Conservation (phyloP, 1,284 basidiomycete species). For the Sphagnurus paluster region DNA sequence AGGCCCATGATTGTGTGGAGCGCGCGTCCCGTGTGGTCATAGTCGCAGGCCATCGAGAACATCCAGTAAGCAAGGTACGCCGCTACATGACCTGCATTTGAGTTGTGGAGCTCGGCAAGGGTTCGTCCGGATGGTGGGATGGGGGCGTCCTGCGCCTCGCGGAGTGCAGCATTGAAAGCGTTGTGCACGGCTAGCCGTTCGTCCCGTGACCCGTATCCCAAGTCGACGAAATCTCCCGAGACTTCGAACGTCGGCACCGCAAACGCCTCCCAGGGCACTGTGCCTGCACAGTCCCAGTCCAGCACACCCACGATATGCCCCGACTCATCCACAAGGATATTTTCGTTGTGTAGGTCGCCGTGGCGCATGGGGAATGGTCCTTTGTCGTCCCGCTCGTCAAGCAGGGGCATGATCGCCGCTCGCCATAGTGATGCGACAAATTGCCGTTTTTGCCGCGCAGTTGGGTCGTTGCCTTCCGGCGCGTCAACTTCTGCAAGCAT, state of each 20-base stretch:
- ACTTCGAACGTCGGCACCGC: slow-evolving; percentile 40
- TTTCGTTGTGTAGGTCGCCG: slow-evolving; percentile 39
- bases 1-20: slow-evolving; percentile 33
- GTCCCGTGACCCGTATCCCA: slow-evolving; percentile 19
- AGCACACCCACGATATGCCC: slow-evolving; percentile 39
- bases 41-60: slow-evolving; percentile 39
- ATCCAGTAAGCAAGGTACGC: slow-evolving; percentile 40
- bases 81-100: slow-evolving; percentile 38
- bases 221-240: slow-evolving; percentile 33
- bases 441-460: slow-evolving; percentile 31
- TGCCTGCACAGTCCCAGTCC: slow-evolving; percentile 41
- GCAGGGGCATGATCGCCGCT: slow-evolving; percentile 36
- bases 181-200: slow-evolving; percentile 30
- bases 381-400: slow-evolving; percentile 33
- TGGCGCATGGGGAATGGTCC: slow-evolving; percentile 41
- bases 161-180: slow-evolving; percentile 31
- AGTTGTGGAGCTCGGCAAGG: slow-evolving; percentile 36
- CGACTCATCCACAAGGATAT: slow-evolving; percentile 36
- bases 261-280: slow-evolving; percentile 41
- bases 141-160: slow-evolving; percentile 25
- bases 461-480: slow-evolving; percentile 21
- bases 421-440: slow-evolving; percentile 38
- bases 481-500: slow-evolving; percentile 27
- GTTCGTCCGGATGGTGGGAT: slow-evolving; percentile 34
- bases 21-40: slow-evolving; percentile 37